Evolutionary conservation across 192 early-diverging fungal species (phyloP), one percentile per base, ranked within the genome.

Genomic region (Gigaspora rosea): DNA sequence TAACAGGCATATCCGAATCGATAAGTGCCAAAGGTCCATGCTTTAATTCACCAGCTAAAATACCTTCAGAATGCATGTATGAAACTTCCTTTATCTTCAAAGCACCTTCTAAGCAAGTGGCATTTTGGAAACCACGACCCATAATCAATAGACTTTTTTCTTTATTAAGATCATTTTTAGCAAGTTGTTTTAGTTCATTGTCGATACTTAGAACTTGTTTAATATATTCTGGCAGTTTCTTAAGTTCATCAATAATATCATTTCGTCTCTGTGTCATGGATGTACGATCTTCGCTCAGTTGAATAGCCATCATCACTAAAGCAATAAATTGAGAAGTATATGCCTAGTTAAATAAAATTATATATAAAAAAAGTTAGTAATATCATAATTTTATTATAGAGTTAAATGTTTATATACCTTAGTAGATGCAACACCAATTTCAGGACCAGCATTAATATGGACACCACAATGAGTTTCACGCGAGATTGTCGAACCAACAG

Each of bases 311-410:
- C 95, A 99, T 95, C 62, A 96, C 88, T 69, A 99, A 89, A 7
- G 96, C 96, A 88, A 99, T 92, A 88, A 92, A 97, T 88, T 98
- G 97, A 62, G 94, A 95, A n/a, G 97, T 99, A 88, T 99, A 99
- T 7, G 97, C 97, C 83, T 89, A 63, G 7, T 18, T 56, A 56
- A 56, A 18, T 11, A 4, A n/a, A 54, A 54, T 13, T n/a, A 56
- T 56, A 56, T 15, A 56, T 56, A 15, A 5, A 18, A 56, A 52
- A 27, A 52, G 9, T 18, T 56, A 56, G 18, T 13, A 56, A 13
- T 41, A 18, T 15, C 20, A 73, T 22, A 61, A 7, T 33, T 15
- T 33, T 1, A 35, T 5, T 72, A 72, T 78, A 61, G 3, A 27
- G 8, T 61, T 52, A 20, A 10, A 66, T 10, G 4, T 35, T n/a